phyloP scores from a whole-genome alignment of 139 green algal species.

The Chlorella sp. region DNA sequence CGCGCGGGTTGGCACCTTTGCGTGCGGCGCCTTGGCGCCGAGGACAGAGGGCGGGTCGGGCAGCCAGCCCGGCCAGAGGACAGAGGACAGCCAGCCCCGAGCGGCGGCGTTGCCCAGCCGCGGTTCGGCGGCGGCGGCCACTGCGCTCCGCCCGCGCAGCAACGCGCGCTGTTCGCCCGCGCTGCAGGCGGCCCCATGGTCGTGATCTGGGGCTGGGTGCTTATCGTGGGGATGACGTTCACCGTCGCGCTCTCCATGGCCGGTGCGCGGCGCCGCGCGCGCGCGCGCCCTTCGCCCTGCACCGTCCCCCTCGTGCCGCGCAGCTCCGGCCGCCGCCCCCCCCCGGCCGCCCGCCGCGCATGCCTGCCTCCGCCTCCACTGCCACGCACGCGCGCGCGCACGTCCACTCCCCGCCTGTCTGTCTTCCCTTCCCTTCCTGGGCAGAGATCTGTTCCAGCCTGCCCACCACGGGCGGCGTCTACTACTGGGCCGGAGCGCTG shows the following conservation, averaged over 20 bases:
- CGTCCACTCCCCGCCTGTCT: not conserved
- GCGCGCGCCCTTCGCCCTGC: no score
- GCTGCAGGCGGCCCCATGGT: slow-evolving; percentile 33
- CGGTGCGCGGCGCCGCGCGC: no score
- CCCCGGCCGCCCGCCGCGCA: no score
- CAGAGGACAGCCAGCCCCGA: not conserved
- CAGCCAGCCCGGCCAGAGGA: not conserved
- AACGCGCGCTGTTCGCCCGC: not conserved
- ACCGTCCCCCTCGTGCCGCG: no score
- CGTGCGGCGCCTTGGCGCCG: no score
- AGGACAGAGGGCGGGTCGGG: not conserved
- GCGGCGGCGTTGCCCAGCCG: not conserved
- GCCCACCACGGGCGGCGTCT: slow-evolving; percentile 38
- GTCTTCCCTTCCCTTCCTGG: not conserved
- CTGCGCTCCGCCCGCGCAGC: not conserved
- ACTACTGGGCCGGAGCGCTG: slow-evolving; percentile 33
- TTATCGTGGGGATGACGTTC: slow-evolving; percentile 38
- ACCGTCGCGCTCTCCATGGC: slow-evolving; percentile 42
- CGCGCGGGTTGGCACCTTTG: no score
- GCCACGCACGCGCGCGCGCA: no score
- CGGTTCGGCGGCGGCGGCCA: not conserved
- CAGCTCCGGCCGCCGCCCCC: no score
- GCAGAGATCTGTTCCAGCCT: slow-evolving; percentile 49
- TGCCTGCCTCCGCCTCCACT: no score
- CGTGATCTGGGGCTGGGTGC: slow-evolving; percentile 49